A percentile compares a stretch with the other conserved stretches of the same genome.
These are phyloP conservation scores for Serendipita sp. DNA, from an alignment of 768 basidiomycete genomes.

Conservation along the genomic window DNA sequence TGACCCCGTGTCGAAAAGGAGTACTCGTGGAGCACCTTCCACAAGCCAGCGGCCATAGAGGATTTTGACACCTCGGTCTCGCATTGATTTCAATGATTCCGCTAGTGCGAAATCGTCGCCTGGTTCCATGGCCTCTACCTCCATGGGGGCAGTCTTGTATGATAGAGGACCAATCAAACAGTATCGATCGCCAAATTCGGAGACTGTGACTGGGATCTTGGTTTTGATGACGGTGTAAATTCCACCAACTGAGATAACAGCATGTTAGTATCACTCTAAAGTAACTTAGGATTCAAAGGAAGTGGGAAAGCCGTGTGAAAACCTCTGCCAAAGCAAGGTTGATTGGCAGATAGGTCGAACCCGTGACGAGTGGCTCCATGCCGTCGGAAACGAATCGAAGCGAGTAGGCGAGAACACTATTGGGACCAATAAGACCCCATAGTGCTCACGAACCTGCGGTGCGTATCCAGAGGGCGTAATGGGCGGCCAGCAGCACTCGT, in stretches of 20 bases:
- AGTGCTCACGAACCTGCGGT: background rate
- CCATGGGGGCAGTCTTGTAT: conserved; percentile 98
- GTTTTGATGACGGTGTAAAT: conserved; percentile 99
- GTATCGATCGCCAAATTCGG: conserved; percentile 90
- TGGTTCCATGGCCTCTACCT: conserved; percentile 89
- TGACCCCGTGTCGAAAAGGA: conserved; percentile 89
- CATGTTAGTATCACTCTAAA: background rate
- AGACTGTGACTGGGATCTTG: conserved; percentile 94
- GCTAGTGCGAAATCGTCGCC: conserved; percentile 53
- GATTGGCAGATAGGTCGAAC: background rate
- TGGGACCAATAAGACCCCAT: too few species aligned
- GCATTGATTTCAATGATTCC: conserved; percentile 67
- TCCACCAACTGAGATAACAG: conserved; percentile 52
- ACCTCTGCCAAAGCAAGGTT: background rate
- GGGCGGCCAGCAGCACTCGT: background rate
- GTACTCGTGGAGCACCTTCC: conserved; percentile 87
- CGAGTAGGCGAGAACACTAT: background rate
- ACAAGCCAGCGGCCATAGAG: conserved; percentile 98
- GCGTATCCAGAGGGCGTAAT: background rate
- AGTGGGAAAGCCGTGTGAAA: too few species aligned
- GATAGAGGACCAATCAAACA: conserved; percentile 94
- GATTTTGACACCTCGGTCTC: conserved; percentile 75
- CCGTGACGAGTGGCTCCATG: background rate
- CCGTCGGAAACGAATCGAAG: background rate
- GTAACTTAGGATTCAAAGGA: too few species aligned